phyloP scores from a whole-genome alignment of 2,329 filamentous ascomycete species.

The Penicillium sp. region DNA sequence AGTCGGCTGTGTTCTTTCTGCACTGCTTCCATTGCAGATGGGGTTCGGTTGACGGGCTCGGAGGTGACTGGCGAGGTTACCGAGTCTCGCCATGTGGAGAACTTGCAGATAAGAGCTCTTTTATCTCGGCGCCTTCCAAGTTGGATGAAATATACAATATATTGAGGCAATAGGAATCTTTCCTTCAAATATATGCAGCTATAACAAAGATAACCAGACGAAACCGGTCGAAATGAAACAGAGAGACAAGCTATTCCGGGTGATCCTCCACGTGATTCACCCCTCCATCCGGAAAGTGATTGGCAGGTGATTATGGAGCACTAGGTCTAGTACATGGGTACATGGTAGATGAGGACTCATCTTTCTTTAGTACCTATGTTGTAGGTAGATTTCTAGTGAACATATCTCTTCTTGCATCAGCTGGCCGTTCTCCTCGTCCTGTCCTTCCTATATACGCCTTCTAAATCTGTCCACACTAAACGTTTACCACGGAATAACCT shows the following conservation, averaged over 20 bases:
- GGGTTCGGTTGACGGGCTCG: conserved; percentile 18
- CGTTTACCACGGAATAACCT: too few relatives aligned
- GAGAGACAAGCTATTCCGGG: background rate
- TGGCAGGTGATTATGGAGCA: background rate
- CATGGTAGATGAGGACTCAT: background rate
- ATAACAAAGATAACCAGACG: background rate
- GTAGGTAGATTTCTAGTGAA: too few relatives aligned
- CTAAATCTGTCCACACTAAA: too few relatives aligned
- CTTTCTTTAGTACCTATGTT: too few relatives aligned
- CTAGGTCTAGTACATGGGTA: background rate
- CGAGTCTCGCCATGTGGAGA: conserved; percentile 28
- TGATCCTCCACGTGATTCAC: conserved; percentile 3
- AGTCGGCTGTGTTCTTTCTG: conserved; percentile 74
- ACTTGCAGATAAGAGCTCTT: conserved; percentile 3
- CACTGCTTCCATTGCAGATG: conserved; percentile 59
- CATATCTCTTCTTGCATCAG: too few relatives aligned
- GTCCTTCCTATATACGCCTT: too few relatives aligned
- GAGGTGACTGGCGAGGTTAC: conserved; percentile 30
- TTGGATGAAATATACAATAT: background rate
- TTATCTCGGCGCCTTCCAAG: background rate
- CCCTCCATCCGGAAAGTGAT: background rate
- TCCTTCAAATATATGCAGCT: background rate
- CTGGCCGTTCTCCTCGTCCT: too few relatives aligned
- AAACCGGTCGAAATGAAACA: background rate
- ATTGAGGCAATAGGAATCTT: background rate